phyloP scores from a whole-genome alignment of 129 eudicot species.

The Heracleum sosnowskyi region DNA sequence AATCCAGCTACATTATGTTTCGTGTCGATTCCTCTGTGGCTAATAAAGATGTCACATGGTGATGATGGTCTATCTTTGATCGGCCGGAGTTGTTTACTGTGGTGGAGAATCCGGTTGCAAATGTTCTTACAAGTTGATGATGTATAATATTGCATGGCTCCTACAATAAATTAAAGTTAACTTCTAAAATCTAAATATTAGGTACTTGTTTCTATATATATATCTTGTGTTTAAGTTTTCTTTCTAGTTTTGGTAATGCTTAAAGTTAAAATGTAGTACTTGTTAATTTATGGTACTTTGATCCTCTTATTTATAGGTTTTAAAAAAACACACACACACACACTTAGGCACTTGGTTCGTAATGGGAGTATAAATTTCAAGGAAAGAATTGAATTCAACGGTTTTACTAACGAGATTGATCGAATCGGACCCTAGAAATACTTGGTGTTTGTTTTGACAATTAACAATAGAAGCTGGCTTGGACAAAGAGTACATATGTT shows the following conservation, averaged over 20 bases:
- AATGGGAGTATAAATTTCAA: constrained; percentile 26
- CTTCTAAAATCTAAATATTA: not conserved
- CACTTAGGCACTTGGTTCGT: not conserved
- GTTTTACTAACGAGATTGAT: not conserved
- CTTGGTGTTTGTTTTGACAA: constrained; percentile 23
- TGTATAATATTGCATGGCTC: constrained; percentile 59
- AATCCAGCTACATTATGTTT: constrained; percentile 64
- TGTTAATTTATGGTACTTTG: no score
- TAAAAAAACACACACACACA: no score
- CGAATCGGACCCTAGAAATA: constrained; percentile 22
- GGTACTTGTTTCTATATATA: no score
- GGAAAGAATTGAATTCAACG: constrained; percentile 22
- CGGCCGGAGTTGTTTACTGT: constrained; percentile 13
- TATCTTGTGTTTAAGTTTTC: no score
- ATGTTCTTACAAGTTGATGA: constrained; percentile 23
- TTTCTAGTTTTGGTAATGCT: no score
- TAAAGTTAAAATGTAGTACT: no score
- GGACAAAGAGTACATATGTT: constrained; percentile 24
- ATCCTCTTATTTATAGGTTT: constrained; percentile 28
- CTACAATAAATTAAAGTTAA: not conserved
- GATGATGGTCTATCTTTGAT: not conserved
- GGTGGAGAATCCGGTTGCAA: constrained; percentile 27
- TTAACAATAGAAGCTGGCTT: not conserved
- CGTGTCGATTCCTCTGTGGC: constrained; percentile 82
- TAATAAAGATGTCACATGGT: constrained; percentile 71